Conservation (phyloP, 2,329 filamentous ascomycete genomes). For the Esteya vermicola region DNA sequence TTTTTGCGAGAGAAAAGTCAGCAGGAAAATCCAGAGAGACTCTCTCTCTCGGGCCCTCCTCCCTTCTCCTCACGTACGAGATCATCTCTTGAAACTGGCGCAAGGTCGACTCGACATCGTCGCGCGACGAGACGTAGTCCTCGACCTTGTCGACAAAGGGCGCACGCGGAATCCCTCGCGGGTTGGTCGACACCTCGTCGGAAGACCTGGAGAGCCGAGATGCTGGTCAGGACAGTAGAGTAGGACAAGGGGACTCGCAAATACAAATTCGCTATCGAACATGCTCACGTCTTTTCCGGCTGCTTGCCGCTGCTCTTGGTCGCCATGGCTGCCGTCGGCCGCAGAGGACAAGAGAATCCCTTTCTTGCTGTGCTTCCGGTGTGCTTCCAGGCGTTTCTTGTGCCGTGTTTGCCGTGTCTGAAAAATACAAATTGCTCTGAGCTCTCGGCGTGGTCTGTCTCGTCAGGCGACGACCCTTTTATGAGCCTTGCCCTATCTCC, state of each 20-base stretch:
- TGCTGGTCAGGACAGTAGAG: neutral
- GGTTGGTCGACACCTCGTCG: conserved; percentile 51
- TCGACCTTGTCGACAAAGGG: conserved; percentile 82
- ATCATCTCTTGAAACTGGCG: conserved; percentile 90
- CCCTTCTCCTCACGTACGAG: conserved; percentile 41
- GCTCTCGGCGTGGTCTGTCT: too few relatives aligned
- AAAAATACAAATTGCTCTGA: too few relatives aligned
- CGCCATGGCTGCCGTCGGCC: conserved; percentile 1
- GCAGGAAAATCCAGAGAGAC: neutral
- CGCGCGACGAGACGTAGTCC: conserved; percentile 67
- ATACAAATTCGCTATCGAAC: too few relatives aligned
- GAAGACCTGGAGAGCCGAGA: too few relatives aligned
- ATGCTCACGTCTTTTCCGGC: conserved; percentile 20
- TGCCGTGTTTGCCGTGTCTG: too few relatives aligned
- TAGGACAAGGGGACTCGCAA: too few relatives aligned
- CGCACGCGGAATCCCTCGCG: conserved; percentile 68
- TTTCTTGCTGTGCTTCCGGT: too few relatives aligned
- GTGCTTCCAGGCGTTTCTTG: too few relatives aligned
- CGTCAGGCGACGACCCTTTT: too few relatives aligned
- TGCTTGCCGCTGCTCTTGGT: conserved; percentile 19
- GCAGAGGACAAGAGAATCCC: neutral
- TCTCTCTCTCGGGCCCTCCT: neutral
- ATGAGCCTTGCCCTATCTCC: too few relatives aligned
- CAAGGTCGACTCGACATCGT: conserved; percentile 67
- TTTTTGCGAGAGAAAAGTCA: too few relatives aligned